Evolutionary conservation across 129 eudicot species (phyloP).

Genomic region (Flaveria brownii): DNA sequence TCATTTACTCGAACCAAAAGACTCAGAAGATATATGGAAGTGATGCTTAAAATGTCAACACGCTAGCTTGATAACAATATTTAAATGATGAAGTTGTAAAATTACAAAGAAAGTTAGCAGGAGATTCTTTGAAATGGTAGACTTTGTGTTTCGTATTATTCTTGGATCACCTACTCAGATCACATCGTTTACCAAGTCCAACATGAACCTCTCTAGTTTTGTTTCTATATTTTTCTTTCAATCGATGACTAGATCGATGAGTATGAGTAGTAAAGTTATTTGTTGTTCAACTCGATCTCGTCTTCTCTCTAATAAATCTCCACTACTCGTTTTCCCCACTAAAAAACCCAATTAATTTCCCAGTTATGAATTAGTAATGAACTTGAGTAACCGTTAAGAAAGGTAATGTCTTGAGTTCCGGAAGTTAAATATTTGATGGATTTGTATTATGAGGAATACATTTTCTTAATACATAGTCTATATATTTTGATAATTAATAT

Average conservation of each 20-base stretch:
- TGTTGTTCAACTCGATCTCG: too few species aligned
- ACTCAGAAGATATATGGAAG: too few species aligned
- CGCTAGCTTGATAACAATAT: slow-evolving; percentile 7
- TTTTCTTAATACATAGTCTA: background rate
- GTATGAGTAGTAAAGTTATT: background rate
- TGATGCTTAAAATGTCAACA: background rate
- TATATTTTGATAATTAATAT: background rate
- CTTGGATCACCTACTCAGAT: background rate
- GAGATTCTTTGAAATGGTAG: background rate
- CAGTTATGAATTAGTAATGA: too few species aligned
- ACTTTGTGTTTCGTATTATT: background rate
- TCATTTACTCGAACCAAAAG: background rate
- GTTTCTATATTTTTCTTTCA: slow-evolving; percentile 1
- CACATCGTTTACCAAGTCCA: slow-evolving; percentile 28
- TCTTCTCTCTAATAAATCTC: too few species aligned
- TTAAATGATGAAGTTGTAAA: background rate
- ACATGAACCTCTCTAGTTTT: background rate
- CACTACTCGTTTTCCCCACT: too few species aligned
- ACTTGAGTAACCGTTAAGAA: too few species aligned
- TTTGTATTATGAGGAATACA: too few species aligned
- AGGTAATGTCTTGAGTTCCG: too few species aligned
- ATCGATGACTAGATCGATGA: too few species aligned
- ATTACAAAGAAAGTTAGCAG: background rate
- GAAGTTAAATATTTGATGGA: too few species aligned
- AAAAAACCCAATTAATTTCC: too few species aligned